Conservation (phyloP, 1,284 basidiomycete genomes). For the Sanghuangporus sanghuang region DNA sequence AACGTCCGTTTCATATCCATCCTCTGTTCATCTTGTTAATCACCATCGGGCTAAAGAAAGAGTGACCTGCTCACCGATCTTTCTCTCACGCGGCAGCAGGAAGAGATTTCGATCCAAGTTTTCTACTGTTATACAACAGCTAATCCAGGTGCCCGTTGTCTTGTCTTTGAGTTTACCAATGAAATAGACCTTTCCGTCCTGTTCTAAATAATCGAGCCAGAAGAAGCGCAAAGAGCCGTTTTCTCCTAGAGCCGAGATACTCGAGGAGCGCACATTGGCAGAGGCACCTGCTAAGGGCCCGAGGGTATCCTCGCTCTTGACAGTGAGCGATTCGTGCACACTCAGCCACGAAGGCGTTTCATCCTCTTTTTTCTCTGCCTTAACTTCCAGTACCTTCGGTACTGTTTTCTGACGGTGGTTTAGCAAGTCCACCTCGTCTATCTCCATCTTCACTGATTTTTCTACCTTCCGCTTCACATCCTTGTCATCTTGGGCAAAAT, state of each 20-base stretch:
- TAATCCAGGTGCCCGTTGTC: conserved; percentile 64
- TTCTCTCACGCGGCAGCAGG: conserved; percentile 75
- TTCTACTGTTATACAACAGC: conserved; percentile 83
- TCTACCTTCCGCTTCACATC: conserved; percentile 31
- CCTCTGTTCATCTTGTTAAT: conserved; percentile 30
- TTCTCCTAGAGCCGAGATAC: conserved; percentile 58
- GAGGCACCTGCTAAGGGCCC: conserved; percentile 40
- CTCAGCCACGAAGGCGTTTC: conserved; percentile 67
- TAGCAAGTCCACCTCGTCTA: conserved; percentile 22
- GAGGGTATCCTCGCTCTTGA: conserved; percentile 49
- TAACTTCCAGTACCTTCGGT: conserved; percentile 22
- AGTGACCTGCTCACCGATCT: conserved; percentile 43
- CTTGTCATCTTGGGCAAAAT: conserved; percentile 42
- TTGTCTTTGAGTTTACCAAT: conserved; percentile 87
- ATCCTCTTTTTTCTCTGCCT: conserved; percentile 40
- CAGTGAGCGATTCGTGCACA: conserved; percentile 66
- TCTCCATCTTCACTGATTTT: conserved; percentile 26
- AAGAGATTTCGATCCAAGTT: conserved; percentile 92
- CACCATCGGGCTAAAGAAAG: neutral
- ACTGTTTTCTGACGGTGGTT: conserved; percentile 8
- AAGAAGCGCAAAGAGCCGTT: conserved; percentile 88
- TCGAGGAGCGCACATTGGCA: conserved; percentile 39
- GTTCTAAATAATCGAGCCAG: conserved; percentile 91
- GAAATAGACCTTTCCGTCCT: conserved; percentile 75
- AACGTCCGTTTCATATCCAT: conserved; percentile 70